A percentile compares a stretch with the other conserved stretches of the same genome.
phyloP scores from a whole-genome alignment of 2,329 filamentous ascomycete genomes.

The Clonostachys chloroleuca region DNA sequence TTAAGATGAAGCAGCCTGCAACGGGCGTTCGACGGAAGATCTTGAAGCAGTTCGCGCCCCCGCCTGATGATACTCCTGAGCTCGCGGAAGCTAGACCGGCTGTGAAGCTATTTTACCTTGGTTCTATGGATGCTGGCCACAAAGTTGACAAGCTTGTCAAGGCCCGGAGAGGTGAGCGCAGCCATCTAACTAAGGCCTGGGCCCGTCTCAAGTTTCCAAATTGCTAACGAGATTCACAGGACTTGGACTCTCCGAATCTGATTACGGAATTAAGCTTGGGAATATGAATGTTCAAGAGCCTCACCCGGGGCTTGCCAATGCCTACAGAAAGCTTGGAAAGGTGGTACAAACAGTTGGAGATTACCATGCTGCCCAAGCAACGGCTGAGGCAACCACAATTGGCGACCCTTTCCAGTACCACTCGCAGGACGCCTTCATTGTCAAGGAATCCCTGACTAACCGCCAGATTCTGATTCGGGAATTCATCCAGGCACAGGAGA shows the following conservation, averaged over 20 bases:
- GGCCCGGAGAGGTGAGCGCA: slow-evolving; percentile 69
- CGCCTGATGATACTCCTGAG: slow-evolving; percentile 94
- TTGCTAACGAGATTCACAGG: slow-evolving; percentile 45
- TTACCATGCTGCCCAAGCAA: slow-evolving; percentile 93
- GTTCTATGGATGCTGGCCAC: slow-evolving; percentile 94
- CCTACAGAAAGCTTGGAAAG: slow-evolving; percentile 92
- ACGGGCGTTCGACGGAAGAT: slow-evolving; percentile 94
- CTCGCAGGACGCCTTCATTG: slow-evolving; percentile 92
- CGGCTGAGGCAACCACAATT: slow-evolving; percentile 90
- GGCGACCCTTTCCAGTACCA: slow-evolving; percentile 94
- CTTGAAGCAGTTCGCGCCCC: slow-evolving; percentile 96
- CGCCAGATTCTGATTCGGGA: slow-evolving; percentile 94
- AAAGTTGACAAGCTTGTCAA: slow-evolving; percentile 96
- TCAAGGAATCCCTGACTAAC: slow-evolving; percentile 97
- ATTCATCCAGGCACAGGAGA: slow-evolving; percentile 84
- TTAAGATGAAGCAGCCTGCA: slow-evolving; percentile 93
- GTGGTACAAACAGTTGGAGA: slow-evolving; percentile 91
- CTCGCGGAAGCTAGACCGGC: slow-evolving; percentile 82
- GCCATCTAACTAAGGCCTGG: neutral
- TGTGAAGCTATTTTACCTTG: slow-evolving; percentile 94
- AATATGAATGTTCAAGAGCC: slow-evolving; percentile 86
- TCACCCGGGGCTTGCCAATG: slow-evolving; percentile 80
- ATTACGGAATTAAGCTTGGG: slow-evolving; percentile 86
- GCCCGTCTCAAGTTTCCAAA: neutral
- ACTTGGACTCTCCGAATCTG: slow-evolving; percentile 85